Evolutionary conservation across 179 eudicot species (phyloP).

Genomic region (Silene coronaria): DNA sequence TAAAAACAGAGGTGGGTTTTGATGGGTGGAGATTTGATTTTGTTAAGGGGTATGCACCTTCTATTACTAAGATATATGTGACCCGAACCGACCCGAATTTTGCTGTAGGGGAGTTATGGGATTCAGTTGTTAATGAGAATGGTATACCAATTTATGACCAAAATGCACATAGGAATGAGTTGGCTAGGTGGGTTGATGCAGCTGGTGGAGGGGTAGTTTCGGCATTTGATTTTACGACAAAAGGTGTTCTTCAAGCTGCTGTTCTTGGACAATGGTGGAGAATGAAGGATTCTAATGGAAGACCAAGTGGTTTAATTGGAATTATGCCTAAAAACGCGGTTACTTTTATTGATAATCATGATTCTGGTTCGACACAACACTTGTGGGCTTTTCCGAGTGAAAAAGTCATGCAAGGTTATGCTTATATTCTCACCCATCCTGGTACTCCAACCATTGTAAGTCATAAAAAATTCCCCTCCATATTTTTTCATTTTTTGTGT

Average conservation of each 20-base stretch:
- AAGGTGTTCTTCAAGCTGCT: constrained; percentile 16
- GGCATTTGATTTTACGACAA: constrained; percentile 16
- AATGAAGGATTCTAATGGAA: constrained; percentile 11
- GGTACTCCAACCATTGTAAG: constrained; percentile 14
- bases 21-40: constrained; percentile 18
- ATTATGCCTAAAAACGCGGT: background rate
- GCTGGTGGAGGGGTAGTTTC: constrained; percentile 10
- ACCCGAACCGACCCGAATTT: constrained; percentile 9
- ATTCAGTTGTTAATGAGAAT: background rate
- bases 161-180: constrained; percentile 6
- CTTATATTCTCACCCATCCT: constrained; percentile 17
- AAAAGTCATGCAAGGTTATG: constrained; percentile 10
- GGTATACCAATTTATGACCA: constrained; percentile 8
- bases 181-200: constrained; percentile 10
- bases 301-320: constrained; percentile 8
- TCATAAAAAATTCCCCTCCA: too few relatives aligned
- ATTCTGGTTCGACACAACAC: constrained; percentile 12
- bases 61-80: constrained; percentile 12
- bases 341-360: constrained; percentile 16
- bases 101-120: constrained; percentile 15
- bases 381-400: constrained; percentile 8
- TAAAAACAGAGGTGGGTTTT: constrained; percentile 9
- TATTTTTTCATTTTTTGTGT: too few relatives aligned
- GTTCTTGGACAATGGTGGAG: constrained; percentile 14
- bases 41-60: constrained; percentile 15